Base-by-base conservation (phyloP, 768 basidiomycete species). In the Tricholoma bakamatsutake region DNA sequence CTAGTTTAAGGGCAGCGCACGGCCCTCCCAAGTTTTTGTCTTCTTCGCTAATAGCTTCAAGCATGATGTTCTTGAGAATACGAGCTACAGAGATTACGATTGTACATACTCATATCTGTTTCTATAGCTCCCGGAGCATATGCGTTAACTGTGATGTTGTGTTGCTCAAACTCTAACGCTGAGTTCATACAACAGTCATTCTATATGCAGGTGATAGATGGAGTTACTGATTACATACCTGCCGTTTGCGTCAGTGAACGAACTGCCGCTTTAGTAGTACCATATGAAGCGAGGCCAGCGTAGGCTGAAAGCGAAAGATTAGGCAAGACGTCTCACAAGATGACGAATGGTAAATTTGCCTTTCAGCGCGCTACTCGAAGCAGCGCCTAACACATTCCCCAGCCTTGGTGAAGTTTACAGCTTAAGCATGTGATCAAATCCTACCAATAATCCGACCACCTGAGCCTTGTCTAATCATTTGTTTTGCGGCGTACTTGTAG, bases 401-500 rank as follows among this genome's bases (percentile, higher is more conserved):
- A 12, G 9, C 12, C 13, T 47, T n/a, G 8, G 31, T n/a, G 24
- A 28, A 46, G 45, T 46, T 6, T 15, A 46, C 9, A 9, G 6
- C 6, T 15, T 31, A 7, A 17, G 15, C 10, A n/a, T 13, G 15
- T n/a, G n/a, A n/a, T n/a, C n/a, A 3, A 47, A 8, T 30, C 46
- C 13, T 47, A 42, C 85, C 79, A 27, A 85, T 75, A 56, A 87
- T 81, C 15, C 79, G 72, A 1, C 84, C 81, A 13, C 81, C 77
- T 5, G 67, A 69, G 0, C 77, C 75, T 67, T 81, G 80, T 8
- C 62, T 54, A 8, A 83, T 73, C 86, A 87, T 87, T 60, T 81
- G 78, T 51, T 69, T 70, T 15, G 81, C 84, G 1, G 84, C 86
- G 56, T 84, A 74, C 52, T 85, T 82, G 45, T 85, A 86, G 63